A percentile compares a stretch with the other conserved stretches of the same genome.
Evolutionary conservation across 2,329 filamentous ascomycete genomes (phyloP).

Genomic region (Botrytis galanthina): DNA sequence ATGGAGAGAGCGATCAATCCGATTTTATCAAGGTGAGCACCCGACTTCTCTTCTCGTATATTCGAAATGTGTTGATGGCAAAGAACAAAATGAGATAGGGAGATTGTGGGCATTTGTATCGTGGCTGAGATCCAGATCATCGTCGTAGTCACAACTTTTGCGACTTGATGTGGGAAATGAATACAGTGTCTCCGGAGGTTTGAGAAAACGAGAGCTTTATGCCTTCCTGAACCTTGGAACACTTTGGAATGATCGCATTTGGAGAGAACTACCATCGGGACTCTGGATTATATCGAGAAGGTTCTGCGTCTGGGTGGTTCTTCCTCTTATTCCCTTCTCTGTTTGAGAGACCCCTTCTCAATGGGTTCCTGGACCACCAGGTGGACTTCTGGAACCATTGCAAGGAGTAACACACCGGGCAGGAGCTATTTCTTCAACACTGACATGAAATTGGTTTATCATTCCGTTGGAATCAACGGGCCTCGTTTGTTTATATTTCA

Average conservation of each 20-base stretch:
- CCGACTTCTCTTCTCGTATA: background rate
- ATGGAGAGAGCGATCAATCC: background rate
- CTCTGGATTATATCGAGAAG: background rate
- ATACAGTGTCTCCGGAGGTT: background rate
- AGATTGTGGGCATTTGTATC: background rate
- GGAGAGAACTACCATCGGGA: background rate
- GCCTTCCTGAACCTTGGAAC: background rate
- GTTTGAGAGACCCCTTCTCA: background rate
- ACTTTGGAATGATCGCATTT: background rate
- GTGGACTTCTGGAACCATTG: background rate
- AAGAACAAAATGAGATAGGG: background rate
- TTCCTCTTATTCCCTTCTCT: background rate
- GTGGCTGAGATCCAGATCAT: background rate
- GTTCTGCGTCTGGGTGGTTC: rapidly evolving
- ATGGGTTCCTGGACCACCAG: too few relatives aligned
- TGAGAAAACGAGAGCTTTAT: background rate
- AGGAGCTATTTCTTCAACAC: background rate
- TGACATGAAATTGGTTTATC: background rate
- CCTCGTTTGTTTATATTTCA: background rate
- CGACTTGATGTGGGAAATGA: background rate
- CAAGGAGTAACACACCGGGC: background rate
- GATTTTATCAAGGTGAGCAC: background rate
- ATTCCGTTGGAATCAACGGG: background rate
- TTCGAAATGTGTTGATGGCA: background rate
- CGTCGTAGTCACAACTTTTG: background rate